Conservation (phyloP, 1,284 basidiomycete species). For the Trichosporon asahii region DNA sequence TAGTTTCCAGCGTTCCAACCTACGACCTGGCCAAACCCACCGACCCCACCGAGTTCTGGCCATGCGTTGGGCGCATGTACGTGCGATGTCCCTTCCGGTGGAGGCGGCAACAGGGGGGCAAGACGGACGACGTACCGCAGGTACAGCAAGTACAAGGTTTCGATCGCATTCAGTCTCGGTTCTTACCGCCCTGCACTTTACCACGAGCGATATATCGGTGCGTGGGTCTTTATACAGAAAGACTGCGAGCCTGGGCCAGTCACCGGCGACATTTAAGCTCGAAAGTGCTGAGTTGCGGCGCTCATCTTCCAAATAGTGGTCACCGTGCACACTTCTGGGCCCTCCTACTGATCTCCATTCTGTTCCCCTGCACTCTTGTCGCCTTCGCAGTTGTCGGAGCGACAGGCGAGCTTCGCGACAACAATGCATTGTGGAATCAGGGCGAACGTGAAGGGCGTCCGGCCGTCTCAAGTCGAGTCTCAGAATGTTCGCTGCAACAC, state of each 20-base stretch:
- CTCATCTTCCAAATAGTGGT: neutral
- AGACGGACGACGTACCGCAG: neutral
- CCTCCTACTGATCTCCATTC: neutral
- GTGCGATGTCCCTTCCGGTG: too few relatives aligned
- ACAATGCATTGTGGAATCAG: neutral
- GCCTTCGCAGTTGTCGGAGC: too few relatives aligned
- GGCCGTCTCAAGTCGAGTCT: neutral
- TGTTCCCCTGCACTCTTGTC: too few relatives aligned
- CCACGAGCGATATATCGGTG: too few relatives aligned
- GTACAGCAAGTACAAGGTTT: neutral
- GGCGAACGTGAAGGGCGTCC: too few relatives aligned
- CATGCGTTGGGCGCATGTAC: too few relatives aligned
- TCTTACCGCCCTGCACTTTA: neutral
- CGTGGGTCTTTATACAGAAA: neutral
- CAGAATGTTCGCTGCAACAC: neutral
- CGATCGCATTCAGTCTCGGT: conserved; percentile 3
- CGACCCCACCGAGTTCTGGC: too few relatives aligned
- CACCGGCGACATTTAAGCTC: conserved; percentile 1
- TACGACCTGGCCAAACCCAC: neutral
- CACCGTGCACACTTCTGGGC: neutral
- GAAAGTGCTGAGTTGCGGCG: neutral
- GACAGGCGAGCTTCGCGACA: neutral
- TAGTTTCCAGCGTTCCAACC: neutral
- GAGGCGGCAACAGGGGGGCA: neutral
- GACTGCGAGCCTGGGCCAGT: neutral